Percentiles rank a stretch among this genome's conserved stretches.
Conservation (phyloP, 805 yeast species). For the Nakazawaea pomicola region DNA sequence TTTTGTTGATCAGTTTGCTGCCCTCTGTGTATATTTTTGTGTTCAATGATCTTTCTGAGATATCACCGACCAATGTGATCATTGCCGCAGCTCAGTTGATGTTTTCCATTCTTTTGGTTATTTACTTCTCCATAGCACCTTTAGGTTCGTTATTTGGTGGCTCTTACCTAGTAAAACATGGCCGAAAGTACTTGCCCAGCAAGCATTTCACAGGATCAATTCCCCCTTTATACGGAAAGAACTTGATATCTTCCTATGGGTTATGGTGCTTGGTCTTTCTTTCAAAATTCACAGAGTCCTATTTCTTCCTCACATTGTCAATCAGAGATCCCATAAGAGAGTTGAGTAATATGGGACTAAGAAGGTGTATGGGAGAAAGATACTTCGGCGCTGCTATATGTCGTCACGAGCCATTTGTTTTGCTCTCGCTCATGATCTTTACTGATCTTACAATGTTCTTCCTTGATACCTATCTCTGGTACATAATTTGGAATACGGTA, state of each 20-base stretch:
- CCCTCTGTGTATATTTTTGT: constrained; percentile 54
- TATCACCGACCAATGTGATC: constrained; percentile 31
- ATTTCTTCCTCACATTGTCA: constrained; percentile 70
- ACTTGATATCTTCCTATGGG: constrained; percentile 57
- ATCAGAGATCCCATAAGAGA: constrained; percentile 71
- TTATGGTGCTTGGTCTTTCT: constrained; percentile 65
- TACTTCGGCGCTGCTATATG: constrained; percentile 52
- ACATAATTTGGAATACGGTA: constrained; percentile 71
- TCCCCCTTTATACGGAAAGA: constrained; percentile 46
- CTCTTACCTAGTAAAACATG: constrained; percentile 25
- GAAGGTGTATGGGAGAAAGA: constrained; percentile 57
- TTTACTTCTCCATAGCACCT: constrained; percentile 60
- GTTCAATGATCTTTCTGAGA: constrained; percentile 28
- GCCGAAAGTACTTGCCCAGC: constrained; percentile 47
- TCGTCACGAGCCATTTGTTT: constrained; percentile 47
- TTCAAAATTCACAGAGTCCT: constrained; percentile 71
- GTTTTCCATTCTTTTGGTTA: constrained; percentile 47
- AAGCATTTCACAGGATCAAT: constrained; percentile 57
- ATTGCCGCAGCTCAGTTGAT: constrained; percentile 52
- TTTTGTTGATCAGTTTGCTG: constrained; percentile 38
- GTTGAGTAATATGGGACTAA: constrained; percentile 48
- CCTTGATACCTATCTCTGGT: constrained; percentile 83
- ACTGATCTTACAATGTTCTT: constrained; percentile 70
- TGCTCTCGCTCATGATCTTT: constrained; percentile 46
- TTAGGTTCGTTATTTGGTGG: constrained; percentile 46